Conservation (phyloP, 2,329 filamentous ascomycete genomes). For the Magnaporthiopsis poae region DNA sequence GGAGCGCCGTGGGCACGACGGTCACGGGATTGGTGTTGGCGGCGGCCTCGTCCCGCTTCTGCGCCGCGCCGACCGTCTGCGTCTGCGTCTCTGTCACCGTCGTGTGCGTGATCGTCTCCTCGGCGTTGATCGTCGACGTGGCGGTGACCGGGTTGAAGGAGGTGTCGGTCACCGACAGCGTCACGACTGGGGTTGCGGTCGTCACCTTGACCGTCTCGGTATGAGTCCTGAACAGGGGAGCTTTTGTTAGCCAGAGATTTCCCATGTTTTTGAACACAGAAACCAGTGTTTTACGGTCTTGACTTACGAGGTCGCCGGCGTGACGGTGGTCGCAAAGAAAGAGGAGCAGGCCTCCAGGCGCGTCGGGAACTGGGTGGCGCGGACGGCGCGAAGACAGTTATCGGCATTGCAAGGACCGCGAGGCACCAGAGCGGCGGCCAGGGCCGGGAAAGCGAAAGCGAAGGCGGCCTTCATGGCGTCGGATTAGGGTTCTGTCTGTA, state of each 20-base stretch:
- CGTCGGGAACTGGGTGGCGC: constrained; percentile 7
- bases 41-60: background rate
- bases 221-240: background rate
- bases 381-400: constrained; percentile 13
- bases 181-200: background rate
- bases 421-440: background rate
- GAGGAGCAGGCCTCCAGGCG: constrained; percentile 12
- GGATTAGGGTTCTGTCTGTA: background rate
- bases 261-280: no score
- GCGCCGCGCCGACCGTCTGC: no score
- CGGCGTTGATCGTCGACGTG: constrained; percentile 20
- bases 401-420: constrained; percentile 5
- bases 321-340: constrained; percentile 9
- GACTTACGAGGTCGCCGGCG: constrained; percentile 3
- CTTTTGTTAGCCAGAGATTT: background rate
- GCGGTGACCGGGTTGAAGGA: constrained; percentile 9
- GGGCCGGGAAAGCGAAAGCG: background rate
- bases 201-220: constrained; percentile 4
- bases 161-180: background rate
- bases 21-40: background rate
- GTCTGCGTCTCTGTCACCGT: background rate
- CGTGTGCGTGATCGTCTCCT: background rate
- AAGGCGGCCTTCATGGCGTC: background rate
- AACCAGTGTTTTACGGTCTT: no score
- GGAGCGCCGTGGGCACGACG: constrained; percentile 9